A percentile compares a stretch with the other conserved stretches of the same genome.
Evolutionary conservation across 805 yeast genomes (phyloP).

Genomic region (Ogataea ramenticola): DNA sequence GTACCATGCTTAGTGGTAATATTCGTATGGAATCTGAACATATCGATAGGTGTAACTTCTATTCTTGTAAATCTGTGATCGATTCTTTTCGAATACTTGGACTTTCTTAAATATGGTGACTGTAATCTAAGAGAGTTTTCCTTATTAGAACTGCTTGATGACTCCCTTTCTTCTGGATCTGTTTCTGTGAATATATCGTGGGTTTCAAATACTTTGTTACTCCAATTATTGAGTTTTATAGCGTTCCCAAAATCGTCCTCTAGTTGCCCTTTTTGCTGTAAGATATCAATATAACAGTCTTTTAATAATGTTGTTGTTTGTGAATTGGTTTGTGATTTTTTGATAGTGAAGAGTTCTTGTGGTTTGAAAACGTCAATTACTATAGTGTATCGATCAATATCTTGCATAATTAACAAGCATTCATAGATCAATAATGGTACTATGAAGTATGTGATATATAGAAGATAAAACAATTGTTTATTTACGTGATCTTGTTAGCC

Average conservation of each 20-base stretch:
- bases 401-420: not conserved
- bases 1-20: conserved; percentile 1
- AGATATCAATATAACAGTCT: conserved; percentile 1
- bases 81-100: conserved; percentile 1
- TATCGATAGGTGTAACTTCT: conserved; percentile 25
- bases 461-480: too few relatives aligned
- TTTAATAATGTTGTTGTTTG: conserved; percentile 7
- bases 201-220: conserved; percentile 10
- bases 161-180: too few relatives aligned
- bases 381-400: conserved; percentile 13
- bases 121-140: too few relatives aligned
- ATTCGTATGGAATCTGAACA: conserved; percentile 4
- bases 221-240: conserved; percentile 10
- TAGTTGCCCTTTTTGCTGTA: conserved; percentile 14
- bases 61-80: conserved; percentile 30
- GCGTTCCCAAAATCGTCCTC: conserved; percentile 5
- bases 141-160: too few relatives aligned
- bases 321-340: too few relatives aligned
- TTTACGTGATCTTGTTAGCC: too few relatives aligned
- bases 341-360: conserved; percentile 7
- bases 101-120: not conserved
- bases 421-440: too few relatives aligned
- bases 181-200: conserved; percentile 4
- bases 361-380: conserved; percentile 22
- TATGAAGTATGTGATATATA: too few relatives aligned